A percentile compares a stretch with the other conserved stretches of the same genome.
Conservation (phyloP, 176 grass and related monocot genomes). For the Pharus latifolius region DNA sequence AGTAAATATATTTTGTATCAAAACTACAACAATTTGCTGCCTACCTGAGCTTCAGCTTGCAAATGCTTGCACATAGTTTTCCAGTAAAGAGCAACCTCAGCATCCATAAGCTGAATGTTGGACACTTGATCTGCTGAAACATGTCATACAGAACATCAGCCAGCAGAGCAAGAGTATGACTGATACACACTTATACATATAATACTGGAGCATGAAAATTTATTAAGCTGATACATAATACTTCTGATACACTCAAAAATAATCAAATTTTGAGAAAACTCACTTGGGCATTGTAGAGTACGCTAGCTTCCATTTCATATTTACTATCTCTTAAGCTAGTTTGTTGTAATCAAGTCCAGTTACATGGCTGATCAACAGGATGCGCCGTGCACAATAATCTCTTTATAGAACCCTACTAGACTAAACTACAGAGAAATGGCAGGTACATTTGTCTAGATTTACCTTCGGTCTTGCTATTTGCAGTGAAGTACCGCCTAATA, state of each 20-base stretch:
- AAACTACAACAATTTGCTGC: not conserved
- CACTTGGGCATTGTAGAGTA: not conserved
- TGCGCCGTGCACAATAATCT: not conserved
- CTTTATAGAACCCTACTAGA: not conserved
- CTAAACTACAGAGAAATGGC: not conserved
- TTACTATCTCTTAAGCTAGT: not conserved
- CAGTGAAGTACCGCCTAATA: slow-evolving; percentile 48
- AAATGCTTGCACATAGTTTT: slow-evolving; percentile 75
- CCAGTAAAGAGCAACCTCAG: slow-evolving; percentile 91
- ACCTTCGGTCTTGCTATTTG: slow-evolving; percentile 42
- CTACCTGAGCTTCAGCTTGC: slow-evolving; percentile 92
- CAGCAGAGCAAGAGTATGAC: not conserved
- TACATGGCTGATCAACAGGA: not conserved
- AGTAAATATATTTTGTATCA: not conserved
- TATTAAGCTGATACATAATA: not conserved
- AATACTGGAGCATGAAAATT: too few relatives aligned
- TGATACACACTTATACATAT: too few relatives aligned
- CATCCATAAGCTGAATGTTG: slow-evolving; percentile 61
- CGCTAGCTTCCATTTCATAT: not conserved
- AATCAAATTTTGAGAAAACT: not conserved
- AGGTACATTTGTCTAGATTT: not conserved
- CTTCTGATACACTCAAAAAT: not conserved
- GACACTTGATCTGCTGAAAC: slow-evolving; percentile 40
- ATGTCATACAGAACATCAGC: slow-evolving; percentile 4
- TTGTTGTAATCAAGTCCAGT: not conserved